phyloP scores from a whole-genome alignment of 1,284 basidiomycete genomes.

The Puccinia horiana region DNA sequence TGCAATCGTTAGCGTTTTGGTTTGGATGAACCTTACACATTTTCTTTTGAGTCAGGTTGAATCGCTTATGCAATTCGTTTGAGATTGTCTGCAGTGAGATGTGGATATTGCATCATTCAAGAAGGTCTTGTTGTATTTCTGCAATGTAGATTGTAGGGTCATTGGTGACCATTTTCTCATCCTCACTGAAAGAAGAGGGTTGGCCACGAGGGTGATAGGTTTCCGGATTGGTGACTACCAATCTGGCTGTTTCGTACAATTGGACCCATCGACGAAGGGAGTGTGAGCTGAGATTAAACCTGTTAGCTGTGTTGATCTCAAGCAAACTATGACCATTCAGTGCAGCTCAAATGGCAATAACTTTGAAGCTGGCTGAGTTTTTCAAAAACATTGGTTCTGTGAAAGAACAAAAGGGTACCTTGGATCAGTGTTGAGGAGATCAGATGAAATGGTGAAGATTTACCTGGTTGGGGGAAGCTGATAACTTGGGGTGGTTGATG shows the following conservation, averaged over 20 bases:
- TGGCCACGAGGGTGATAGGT: not conserved
- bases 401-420: too few species aligned
- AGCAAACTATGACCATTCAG: not conserved
- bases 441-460: too few species aligned
- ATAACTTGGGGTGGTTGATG: too few species aligned
- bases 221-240: not conserved
- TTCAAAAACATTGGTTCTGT: constrained; percentile 2
- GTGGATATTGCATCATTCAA: not conserved
- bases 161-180: not conserved
- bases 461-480: too few species aligned
- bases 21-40: not conserved
- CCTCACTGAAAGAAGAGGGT: not conserved
- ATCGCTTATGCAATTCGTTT: not conserved
- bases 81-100: not conserved
- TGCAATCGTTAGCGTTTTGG: not conserved
- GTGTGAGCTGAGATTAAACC: not conserved
- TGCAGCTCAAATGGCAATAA: not conserved
- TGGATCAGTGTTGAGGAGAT: too few species aligned
- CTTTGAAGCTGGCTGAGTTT: not conserved
- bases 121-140: not conserved
- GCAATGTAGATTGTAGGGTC: constrained; percentile 1
- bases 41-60: not conserved
- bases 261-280: not conserved
- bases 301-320: not conserved
- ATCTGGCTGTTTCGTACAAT: not conserved